Evolutionary conservation across 2,329 filamentous ascomycete genomes (phyloP).

Genomic region (Dactylellina haptotyla): DNA sequence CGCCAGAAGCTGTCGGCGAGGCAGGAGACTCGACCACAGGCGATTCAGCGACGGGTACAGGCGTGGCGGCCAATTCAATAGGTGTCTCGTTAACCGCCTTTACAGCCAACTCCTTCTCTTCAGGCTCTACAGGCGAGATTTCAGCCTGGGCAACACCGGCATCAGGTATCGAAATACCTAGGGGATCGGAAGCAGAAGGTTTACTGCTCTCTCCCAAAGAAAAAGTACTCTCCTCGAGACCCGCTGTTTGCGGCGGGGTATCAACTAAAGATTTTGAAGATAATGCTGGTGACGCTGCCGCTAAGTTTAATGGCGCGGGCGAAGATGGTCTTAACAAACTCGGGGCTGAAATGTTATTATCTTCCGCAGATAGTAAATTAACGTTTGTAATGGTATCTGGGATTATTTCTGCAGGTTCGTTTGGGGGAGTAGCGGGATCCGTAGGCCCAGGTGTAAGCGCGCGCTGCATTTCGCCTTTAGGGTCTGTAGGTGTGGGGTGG

Average conservation of each 20-base stretch:
- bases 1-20: slow-evolving; percentile 9
- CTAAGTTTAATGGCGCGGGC: slow-evolving; percentile 43
- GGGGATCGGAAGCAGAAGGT: slow-evolving; percentile 14
- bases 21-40: slow-evolving; percentile 18
- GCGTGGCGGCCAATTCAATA: slow-evolving; percentile 16
- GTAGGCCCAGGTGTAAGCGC: slow-evolving; percentile 47
- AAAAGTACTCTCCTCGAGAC: slow-evolving; percentile 26
- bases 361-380: slow-evolving; percentile 49
- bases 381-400: slow-evolving; percentile 41
- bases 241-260: slow-evolving; percentile 48
- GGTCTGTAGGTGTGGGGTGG: slow-evolving; percentile 46
- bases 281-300: slow-evolving; percentile 38
- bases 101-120: not conserved
- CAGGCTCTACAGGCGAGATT: slow-evolving; percentile 17
- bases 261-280: slow-evolving; percentile 43
- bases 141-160: slow-evolving; percentile 24
- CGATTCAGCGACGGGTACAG: slow-evolving; percentile 25
- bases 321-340: slow-evolving; percentile 47
- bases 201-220: slow-evolving; percentile 18
- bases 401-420: slow-evolving; percentile 24
- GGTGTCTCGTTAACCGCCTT: slow-evolving; percentile 11
- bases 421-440: slow-evolving; percentile 41
- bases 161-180: slow-evolving; percentile 51
- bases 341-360: slow-evolving; percentile 18
- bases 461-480: slow-evolving; percentile 25